phyloP scores from a whole-genome alignment of 2,329 filamentous ascomycete species.

The Tothia fuscella region DNA sequence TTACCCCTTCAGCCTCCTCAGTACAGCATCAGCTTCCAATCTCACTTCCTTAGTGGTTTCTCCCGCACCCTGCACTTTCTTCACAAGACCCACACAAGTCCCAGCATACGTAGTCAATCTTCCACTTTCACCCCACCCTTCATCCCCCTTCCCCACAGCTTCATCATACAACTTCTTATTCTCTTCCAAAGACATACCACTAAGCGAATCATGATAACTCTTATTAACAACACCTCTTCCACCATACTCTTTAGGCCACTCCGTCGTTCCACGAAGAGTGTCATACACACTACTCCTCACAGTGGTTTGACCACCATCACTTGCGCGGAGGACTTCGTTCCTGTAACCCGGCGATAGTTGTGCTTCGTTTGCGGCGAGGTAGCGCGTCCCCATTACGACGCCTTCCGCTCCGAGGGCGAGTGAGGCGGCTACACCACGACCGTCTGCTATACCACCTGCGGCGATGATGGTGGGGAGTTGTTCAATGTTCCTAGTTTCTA shows the following conservation, averaged over 20 bases:
- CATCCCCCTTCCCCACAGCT: slow-evolving; percentile 34
- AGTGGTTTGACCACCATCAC: slow-evolving; percentile 41
- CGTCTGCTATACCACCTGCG: slow-evolving; percentile 49
- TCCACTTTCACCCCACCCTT: slow-evolving; percentile 38
- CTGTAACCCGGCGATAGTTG: slow-evolving; percentile 35
- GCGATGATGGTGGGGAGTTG: slow-evolving; percentile 34
- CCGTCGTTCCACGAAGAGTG: slow-evolving; percentile 41
- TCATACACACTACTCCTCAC: slow-evolving; percentile 41
- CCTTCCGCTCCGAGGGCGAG: slow-evolving; percentile 42
- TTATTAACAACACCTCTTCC: slow-evolving; percentile 46
- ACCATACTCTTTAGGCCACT: slow-evolving; percentile 47
- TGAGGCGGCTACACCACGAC: slow-evolving; percentile 43
- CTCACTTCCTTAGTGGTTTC: slow-evolving; percentile 41
- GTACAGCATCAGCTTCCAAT: slow-evolving; percentile 23
- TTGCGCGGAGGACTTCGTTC: slow-evolving; percentile 32
- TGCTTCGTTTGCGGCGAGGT: slow-evolving; percentile 42
- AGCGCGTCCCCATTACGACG: slow-evolving; percentile 50
- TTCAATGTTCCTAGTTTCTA: slow-evolving; percentile 18
- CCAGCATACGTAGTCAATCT: slow-evolving; percentile 53
- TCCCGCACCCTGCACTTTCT: slow-evolving; percentile 34
- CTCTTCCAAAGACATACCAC: slow-evolving; percentile 28
- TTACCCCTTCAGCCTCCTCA: slow-evolving; percentile 16
- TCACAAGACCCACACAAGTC: slow-evolving; percentile 47
- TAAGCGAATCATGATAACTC: slow-evolving; percentile 32
- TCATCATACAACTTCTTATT: slow-evolving; percentile 34